These are phyloP conservation scores for Schwanniomyces sp. DNA, from an alignment of 805 yeast species.

Conservation along the genomic window DNA sequence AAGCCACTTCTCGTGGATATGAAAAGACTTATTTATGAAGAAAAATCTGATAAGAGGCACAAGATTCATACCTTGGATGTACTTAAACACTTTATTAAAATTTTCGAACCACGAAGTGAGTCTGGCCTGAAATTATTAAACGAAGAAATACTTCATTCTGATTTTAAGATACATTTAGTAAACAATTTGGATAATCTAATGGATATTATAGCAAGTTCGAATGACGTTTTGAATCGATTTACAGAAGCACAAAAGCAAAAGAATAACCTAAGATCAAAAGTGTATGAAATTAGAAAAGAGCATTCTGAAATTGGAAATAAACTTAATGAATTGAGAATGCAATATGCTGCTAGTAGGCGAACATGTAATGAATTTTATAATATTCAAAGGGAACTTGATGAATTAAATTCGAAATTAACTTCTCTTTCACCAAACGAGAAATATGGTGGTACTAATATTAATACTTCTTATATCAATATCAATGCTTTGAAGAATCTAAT, in stretches of 20 bases:
- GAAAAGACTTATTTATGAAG: conserved; percentile 24
- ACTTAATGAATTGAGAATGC: conserved; percentile 24
- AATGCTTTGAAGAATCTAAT: conserved; percentile 13
- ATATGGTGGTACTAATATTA: background rate
- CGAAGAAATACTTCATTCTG: conserved; percentile 24
- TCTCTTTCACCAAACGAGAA: background rate
- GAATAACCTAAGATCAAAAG: conserved; percentile 27
- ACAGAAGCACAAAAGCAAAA: conserved; percentile 28
- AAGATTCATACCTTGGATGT: conserved; percentile 38
- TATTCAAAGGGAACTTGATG: conserved; percentile 8
- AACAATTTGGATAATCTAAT: conserved; percentile 27
- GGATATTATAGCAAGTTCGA: conserved; percentile 35
- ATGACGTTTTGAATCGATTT: conserved; percentile 30
- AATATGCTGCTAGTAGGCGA: conserved; percentile 14
- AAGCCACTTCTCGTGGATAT: conserved; percentile 28
- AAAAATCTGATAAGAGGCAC: conserved; percentile 21
- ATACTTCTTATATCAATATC: background rate
- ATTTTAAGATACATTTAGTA: conserved; percentile 28
- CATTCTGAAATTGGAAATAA: conserved; percentile 34
- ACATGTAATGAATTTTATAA: conserved; percentile 14
- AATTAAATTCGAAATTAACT: background rate
- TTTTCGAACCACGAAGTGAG: conserved; percentile 21
- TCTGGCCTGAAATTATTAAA: conserved; percentile 14
- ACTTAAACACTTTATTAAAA: conserved; percentile 28
- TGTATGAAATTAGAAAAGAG: conserved; percentile 26